Conservation (phyloP, 2,329 filamentous ascomycete species). For the Sordariomycetes sp. region DNA sequence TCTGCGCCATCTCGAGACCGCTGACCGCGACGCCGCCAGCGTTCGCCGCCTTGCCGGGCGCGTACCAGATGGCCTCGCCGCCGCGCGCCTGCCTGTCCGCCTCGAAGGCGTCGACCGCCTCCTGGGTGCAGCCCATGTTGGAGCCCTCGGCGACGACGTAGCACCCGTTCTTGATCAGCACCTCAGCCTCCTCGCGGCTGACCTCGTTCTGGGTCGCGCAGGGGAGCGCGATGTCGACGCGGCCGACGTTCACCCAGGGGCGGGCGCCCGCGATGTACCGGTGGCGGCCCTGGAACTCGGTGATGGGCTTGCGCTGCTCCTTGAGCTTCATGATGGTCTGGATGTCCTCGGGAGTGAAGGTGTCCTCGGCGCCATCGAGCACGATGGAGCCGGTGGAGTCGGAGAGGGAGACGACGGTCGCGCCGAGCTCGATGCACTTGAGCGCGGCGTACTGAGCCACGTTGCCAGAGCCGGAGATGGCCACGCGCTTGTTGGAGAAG, state of each 20-base stretch:
- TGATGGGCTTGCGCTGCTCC: slow-evolving; percentile 73
- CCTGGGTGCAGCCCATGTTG: slow-evolving; percentile 98
- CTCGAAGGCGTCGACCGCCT: slow-evolving; percentile 91
- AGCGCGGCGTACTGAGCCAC: slow-evolving; percentile 96
- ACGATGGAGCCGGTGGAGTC: slow-evolving; percentile 83
- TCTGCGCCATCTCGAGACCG: slow-evolving; percentile 98
- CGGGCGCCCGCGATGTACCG: slow-evolving; percentile 80
- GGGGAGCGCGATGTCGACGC: slow-evolving; percentile 84
- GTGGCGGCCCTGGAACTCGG: slow-evolving; percentile 63
- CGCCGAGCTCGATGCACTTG: slow-evolving; percentile 93
- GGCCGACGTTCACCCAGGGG: slow-evolving; percentile 83
- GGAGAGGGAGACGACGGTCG: slow-evolving; percentile 82
- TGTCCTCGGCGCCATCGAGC: slow-evolving; percentile 50
- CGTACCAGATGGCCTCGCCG: slow-evolving; percentile 76
- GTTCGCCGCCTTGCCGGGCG: slow-evolving; percentile 93
- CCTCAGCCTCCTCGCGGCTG: slow-evolving; percentile 77
- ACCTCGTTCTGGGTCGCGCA: slow-evolving; percentile 98
- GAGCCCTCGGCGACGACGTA: slow-evolving; percentile 90
- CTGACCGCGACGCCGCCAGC: slow-evolving; percentile 95
- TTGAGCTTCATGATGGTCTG: slow-evolving; percentile 74
- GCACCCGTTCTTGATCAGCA: slow-evolving; percentile 63
- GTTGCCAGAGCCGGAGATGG: slow-evolving; percentile 94
- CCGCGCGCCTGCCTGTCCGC: slow-evolving; percentile 60
- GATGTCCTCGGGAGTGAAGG: slow-evolving; percentile 73
- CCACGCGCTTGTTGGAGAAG: slow-evolving; percentile 85